Evolutionary conservation across 129 eudicot species (phyloP).

Genomic region (Heracleum sosnowskyi): DNA sequence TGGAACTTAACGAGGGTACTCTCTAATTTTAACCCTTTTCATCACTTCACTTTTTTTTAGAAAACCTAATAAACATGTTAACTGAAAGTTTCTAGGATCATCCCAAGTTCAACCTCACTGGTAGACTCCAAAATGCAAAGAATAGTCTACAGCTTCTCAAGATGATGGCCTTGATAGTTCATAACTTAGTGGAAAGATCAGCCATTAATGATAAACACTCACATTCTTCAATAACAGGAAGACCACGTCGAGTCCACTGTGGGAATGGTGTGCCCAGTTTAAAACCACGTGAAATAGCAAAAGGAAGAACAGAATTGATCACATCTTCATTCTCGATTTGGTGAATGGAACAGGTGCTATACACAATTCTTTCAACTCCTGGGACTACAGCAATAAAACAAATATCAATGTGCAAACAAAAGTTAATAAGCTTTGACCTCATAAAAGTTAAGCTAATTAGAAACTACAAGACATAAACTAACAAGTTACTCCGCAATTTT

Average conservation of each 20-base stretch:
- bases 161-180: neutral
- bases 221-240: conserved; percentile 84
- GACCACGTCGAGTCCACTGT: conserved; percentile 87
- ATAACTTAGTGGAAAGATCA: neutral
- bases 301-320: conserved; percentile 50
- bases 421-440: neutral
- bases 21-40: neutral
- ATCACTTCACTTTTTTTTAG: neutral
- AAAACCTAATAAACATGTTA: neutral
- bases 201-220: conserved; percentile 19
- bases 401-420: neutral
- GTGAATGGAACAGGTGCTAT: conserved; percentile 92
- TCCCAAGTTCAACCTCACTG: neutral
- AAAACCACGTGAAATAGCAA: conserved; percentile 66
- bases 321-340: conserved; percentile 96
- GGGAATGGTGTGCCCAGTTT: conserved; percentile 66
- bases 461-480: neutral
- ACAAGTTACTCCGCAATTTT: neutral
- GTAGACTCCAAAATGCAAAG: neutral
- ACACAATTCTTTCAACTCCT: conserved; percentile 74
- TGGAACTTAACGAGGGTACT: neutral
- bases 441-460: neutral
- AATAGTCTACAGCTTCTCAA: neutral
- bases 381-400: conserved; percentile 45
- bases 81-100: neutral